Conservation (phyloP, 306 rosid species). For the Malus fusca region DNA sequence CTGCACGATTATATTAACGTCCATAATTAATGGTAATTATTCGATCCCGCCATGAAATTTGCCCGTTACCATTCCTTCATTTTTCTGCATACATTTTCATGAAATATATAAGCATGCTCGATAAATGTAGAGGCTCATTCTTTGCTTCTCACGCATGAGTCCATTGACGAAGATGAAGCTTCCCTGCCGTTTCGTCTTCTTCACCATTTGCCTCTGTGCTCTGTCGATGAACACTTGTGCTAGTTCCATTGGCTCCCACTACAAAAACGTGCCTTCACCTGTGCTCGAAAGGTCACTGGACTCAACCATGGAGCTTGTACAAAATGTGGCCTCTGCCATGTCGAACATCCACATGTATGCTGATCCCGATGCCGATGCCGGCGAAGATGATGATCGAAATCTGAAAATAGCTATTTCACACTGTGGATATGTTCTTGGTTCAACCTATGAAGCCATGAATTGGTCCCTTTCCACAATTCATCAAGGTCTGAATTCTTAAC, state of each 20-base stretch:
- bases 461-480: not conserved
- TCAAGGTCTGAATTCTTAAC: not conserved
- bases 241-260: not conserved
- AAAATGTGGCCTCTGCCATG: not conserved
- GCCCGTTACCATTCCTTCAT: not conserved
- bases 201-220: not conserved
- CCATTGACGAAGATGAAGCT: not conserved
- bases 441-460: not conserved
- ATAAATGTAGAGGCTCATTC: no score
- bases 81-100: not conserved
- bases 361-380: not conserved
- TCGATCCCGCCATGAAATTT: not conserved
- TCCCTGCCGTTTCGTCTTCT: not conserved
- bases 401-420: not conserved
- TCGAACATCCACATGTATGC: not conserved
- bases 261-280: not conserved
- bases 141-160: not conserved
- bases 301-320: conserved; percentile 3
- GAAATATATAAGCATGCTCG: no score
- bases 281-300: not conserved
- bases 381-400: not conserved
- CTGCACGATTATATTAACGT: not conserved
- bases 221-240: not conserved
- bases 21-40: not conserved
- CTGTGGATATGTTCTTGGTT: not conserved